These are phyloP conservation scores for Pseudopithomyces maydicus DNA, from an alignment of 2,329 filamentous ascomycete genomes.

Conservation along the genomic window DNA sequence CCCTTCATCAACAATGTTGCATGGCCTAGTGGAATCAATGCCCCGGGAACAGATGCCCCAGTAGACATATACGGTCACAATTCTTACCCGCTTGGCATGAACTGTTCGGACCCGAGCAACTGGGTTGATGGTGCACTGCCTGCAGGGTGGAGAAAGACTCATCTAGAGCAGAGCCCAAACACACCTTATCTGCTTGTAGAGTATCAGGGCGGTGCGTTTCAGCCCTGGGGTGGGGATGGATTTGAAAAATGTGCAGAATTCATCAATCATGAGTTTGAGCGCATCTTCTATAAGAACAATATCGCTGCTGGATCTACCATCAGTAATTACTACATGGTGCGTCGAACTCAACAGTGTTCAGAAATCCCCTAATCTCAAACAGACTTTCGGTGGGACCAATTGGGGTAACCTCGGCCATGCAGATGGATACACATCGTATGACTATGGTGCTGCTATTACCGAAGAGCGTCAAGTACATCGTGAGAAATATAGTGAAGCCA, in stretches of 20 bases:
- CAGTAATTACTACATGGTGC: conserved; percentile 72
- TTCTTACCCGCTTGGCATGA: conserved; percentile 64
- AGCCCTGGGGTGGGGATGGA: conserved; percentile 72
- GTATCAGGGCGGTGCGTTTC: conserved; percentile 72
- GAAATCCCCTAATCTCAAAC: background rate
- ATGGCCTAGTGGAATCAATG: conserved; percentile 60
- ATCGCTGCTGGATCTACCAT: conserved; percentile 67
- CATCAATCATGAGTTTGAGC: conserved; percentile 71
- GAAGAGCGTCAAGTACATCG: conserved; percentile 70
- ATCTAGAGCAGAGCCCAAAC: conserved; percentile 63
- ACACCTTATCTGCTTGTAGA: conserved; percentile 66
- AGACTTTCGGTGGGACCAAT: conserved; percentile 76
- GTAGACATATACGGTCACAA: conserved; percentile 70
- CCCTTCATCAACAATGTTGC: conserved; percentile 77
- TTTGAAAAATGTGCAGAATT: conserved; percentile 69
- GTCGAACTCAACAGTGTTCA: background rate
- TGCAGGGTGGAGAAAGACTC: conserved; percentile 57
- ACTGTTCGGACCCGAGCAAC: conserved; percentile 62
- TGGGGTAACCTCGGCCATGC: conserved; percentile 78
- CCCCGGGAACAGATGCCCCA: conserved; percentile 61
- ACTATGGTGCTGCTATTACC: conserved; percentile 66
- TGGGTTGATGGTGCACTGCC: conserved; percentile 64
- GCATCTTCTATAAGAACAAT: conserved; percentile 78
- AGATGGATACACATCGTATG: conserved; percentile 59
- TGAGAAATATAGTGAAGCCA: conserved; percentile 79